Percentiles rank a stretch among this genome's conserved stretches.
These are phyloP conservation scores for Herpetospermum pedunculosum DNA, from an alignment of 306 rosid genomes.

Conservation along the genomic window DNA sequence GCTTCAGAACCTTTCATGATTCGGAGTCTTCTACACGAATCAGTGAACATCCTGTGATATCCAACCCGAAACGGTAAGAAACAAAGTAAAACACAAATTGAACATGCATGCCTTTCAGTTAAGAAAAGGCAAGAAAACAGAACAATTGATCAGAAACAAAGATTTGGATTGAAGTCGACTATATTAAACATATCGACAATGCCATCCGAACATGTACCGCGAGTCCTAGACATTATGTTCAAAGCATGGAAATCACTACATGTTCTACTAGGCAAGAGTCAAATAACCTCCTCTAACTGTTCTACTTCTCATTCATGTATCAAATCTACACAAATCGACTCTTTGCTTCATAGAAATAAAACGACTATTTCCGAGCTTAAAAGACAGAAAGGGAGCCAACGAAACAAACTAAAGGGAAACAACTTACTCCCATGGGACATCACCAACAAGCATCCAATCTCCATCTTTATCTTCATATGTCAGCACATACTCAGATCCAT, in stretches of 20 bases:
- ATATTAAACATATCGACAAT: background rate
- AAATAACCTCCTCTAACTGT: background rate
- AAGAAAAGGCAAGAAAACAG: background rate
- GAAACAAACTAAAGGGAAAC: background rate
- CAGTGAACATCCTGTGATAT: conserved; percentile 63
- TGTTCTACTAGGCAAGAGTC: background rate
- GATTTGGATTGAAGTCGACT: background rate
- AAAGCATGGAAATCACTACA: background rate
- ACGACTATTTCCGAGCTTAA: background rate
- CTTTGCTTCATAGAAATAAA: background rate
- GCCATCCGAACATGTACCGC: background rate
- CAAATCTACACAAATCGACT: background rate
- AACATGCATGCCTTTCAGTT: background rate
- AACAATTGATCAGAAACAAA: background rate
- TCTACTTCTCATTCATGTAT: background rate
- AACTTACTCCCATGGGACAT: conserved; percentile 94
- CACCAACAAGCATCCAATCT: conserved; percentile 99
- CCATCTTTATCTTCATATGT: conserved; percentile 93
- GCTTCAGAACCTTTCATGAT: conserved; percentile 95
- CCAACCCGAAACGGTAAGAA: conserved; percentile 5
- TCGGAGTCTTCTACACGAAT: conserved; percentile 66
- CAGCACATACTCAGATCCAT: conserved; percentile 73
- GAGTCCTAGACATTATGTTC: background rate
- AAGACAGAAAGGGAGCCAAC: background rate
- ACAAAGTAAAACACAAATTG: background rate